Base-by-base conservation (phyloP, 495 filamentous ascomycete species). In the Penicillium mononematosum region DNA sequence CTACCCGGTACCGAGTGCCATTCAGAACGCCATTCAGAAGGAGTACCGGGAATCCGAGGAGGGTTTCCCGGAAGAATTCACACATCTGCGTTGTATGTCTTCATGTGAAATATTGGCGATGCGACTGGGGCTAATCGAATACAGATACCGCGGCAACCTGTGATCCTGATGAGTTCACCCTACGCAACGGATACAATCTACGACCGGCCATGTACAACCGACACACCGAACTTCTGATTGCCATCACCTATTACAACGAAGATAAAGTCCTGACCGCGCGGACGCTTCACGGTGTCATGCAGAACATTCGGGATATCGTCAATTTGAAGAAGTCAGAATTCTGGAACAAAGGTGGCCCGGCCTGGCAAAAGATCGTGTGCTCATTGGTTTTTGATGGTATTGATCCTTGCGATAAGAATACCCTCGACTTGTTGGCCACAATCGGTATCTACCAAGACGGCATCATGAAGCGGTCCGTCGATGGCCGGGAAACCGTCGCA, bases 181-280 rank as follows among this genome's bases (percentile, higher is more conserved):
- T 98, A 53, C 95, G 96, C 73, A 98, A 98, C 69, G 94, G 94
- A 59, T 98, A 98, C 82, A 96, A 98, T 78, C 83, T 98, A 54
- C 89, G 94, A 25, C 91, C 95, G 25, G 87, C 93, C 50, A 98
- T 98, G 91, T 98, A 98, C 78, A 98, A 98, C 79, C 85, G 94
- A 55, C 93, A 97, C 70, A 98, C 94, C 5, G 94, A 98, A 73
- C 82, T 98, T 36, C 79, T 97, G 51, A 96, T 98, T 66, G 94
- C 94, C 61, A 93, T 98, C 69, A 98, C 94, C 42, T 97, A 97
- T 75, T 98, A 98, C 80, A 98, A 98, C 75, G 94, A 98, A 79
- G 94, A 98, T 77, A 98, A 96, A 75, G 85, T 89, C 10, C 79
- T 98, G 59, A 93, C 92, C 2, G 82, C 94, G 24, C 87, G 94